Percentiles rank a stretch among this genome's conserved stretches.
These are phyloP conservation scores for Rhizophagus prolifer DNA, from an alignment of 192 early-diverging fungal genomes.

Conservation along the genomic window DNA sequence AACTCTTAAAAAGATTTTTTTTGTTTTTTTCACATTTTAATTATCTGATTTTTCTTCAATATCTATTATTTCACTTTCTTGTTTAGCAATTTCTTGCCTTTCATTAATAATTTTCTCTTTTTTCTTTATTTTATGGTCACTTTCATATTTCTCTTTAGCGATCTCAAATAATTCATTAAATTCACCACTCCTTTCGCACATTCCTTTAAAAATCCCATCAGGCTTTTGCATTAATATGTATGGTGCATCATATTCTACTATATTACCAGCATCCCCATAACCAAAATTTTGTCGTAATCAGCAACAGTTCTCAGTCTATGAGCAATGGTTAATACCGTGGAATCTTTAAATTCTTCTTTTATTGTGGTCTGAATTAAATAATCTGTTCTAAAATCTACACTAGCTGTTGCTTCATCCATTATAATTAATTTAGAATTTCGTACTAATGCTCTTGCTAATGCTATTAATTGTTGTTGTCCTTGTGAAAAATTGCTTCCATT, in stretches of 20 bases:
- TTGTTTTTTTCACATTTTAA: too few relatives aligned
- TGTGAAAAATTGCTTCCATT: slow-evolving; percentile 72
- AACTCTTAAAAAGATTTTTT: too few relatives aligned
- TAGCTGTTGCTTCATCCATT: slow-evolving; percentile 90
- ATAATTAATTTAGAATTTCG: slow-evolving; percentile 64
- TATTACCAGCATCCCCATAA: slow-evolving; percentile 69
- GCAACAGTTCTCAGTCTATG: slow-evolving; percentile 80
- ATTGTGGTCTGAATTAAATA: slow-evolving; percentile 80
- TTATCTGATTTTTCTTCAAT: too few relatives aligned
- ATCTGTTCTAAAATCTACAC: slow-evolving; percentile 84
- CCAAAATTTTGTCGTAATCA: slow-evolving; percentile 64
- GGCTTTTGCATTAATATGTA: slow-evolving; percentile 60
- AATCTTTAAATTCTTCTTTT: slow-evolving; percentile 64
- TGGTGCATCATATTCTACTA: slow-evolving; percentile 84
- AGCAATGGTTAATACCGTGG: slow-evolving; percentile 82
- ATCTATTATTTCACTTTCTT: too few relatives aligned
- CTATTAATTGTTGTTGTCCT: slow-evolving; percentile 72
- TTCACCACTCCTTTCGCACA: slow-evolving; percentile 84
- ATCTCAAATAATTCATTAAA: slow-evolving; percentile 67
- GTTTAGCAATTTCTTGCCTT: neutral
- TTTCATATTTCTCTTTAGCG: slow-evolving; percentile 45
- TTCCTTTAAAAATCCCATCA: slow-evolving; percentile 64
- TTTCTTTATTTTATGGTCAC: neutral
- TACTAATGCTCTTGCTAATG: slow-evolving; percentile 70
- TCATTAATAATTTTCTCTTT: neutral